Evolutionary conservation across 2,329 filamentous ascomycete species (phyloP).

Genomic region (Rutstroemia sp.): DNA sequence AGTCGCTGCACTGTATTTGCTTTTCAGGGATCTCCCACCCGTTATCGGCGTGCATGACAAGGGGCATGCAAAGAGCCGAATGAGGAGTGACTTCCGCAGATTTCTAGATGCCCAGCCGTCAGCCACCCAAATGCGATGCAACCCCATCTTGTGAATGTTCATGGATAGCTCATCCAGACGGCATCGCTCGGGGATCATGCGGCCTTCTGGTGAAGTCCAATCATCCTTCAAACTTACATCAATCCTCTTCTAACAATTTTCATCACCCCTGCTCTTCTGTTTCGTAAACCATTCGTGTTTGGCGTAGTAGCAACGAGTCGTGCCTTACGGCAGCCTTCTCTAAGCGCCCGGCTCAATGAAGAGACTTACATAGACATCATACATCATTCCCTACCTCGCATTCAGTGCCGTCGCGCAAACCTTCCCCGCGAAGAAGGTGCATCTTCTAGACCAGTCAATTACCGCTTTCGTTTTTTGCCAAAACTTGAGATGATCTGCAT

Average conservation of each 20-base stretch:
- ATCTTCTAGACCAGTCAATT: constrained; percentile 21
- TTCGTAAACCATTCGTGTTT: constrained; percentile 14
- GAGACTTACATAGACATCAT: constrained; percentile 14
- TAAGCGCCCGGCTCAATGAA: constrained; percentile 29
- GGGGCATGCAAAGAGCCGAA: constrained; percentile 17
- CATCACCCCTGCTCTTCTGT: constrained; percentile 21
- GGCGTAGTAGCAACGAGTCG: constrained; percentile 11
- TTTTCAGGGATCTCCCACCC: constrained; percentile 9
- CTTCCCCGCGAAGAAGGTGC: constrained; percentile 14
- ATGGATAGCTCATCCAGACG: neutral
- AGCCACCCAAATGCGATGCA: constrained; percentile 15
- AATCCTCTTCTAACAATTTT: constrained; percentile 14
- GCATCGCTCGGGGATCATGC: constrained; percentile 14
- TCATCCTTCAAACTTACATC: constrained; percentile 8
- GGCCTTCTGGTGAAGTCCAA: constrained; percentile 12
- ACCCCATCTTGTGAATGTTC: constrained; percentile 10
- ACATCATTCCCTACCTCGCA: constrained; percentile 19
- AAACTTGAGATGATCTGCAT: constrained; percentile 4
- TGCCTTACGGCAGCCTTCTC: constrained; percentile 28
- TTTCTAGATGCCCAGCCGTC: constrained; percentile 3
- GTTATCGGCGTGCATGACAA: constrained; percentile 27
- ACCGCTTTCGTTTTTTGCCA: neutral
- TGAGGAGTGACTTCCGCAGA: constrained; percentile 3
- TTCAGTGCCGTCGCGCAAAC: constrained; percentile 24
- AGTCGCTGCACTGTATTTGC: constrained; percentile 16